Percentiles rank a stretch among this genome's conserved stretches.
phyloP scores from a whole-genome alignment of 148 eudicot species.

The Rhododendron ferrugineum region DNA sequence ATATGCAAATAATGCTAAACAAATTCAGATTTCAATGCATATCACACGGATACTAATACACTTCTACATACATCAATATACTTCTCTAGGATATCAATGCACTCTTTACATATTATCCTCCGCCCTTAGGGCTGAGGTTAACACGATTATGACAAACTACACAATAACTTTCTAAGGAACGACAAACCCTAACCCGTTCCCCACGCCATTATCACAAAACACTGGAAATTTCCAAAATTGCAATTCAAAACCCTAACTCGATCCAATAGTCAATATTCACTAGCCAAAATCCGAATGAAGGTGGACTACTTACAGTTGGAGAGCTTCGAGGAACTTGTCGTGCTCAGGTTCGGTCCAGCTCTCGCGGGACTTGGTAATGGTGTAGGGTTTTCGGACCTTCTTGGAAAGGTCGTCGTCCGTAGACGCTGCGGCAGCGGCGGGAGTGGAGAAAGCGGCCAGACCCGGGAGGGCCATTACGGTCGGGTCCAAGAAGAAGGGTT shows the following conservation, averaged over 20 bases:
- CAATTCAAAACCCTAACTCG: background rate
- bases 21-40: background rate
- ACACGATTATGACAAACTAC: too few relatives aligned
- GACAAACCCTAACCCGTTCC: background rate
- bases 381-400: constrained; percentile 86
- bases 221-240: background rate
- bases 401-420: constrained; percentile 38
- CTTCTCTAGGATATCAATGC: background rate
- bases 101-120: too few relatives aligned
- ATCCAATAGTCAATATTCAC: background rate
- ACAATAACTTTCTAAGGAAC: background rate
- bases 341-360: constrained; percentile 99
- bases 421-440: constrained; percentile 7
- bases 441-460: background rate
- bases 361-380: constrained; percentile 87
- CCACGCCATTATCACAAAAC: background rate
- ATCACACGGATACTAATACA: background rate
- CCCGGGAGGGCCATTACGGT: constrained; percentile 58
- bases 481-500: constrained; percentile 54
- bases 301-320: constrained; percentile 65
- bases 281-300: background rate
- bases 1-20: background rate
- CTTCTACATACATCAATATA: too few relatives aligned
- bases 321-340: constrained; percentile 98
- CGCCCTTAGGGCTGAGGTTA: too few relatives aligned